A percentile compares a stretch with the other conserved stretches of the same genome.
Conservation (phyloP, 1,139 yeast genomes). For the Suhomyces wounanorum region DNA sequence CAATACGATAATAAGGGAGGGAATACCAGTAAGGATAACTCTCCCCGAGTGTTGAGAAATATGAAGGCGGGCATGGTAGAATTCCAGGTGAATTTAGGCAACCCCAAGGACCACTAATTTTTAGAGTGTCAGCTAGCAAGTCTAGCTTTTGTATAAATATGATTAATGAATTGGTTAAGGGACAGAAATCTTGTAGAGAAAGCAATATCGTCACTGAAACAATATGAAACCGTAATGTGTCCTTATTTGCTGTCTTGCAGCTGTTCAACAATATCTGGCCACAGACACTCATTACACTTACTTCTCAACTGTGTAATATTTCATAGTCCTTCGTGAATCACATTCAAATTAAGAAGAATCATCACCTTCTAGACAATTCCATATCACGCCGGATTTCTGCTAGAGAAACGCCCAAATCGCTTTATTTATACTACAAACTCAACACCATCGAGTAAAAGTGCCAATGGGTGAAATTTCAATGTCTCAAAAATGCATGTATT, state of each 20-base stretch:
- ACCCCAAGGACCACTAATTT: constrained; percentile 1
- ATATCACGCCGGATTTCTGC: too few relatives aligned
- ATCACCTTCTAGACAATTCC: too few relatives aligned
- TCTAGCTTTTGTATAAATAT: constrained; percentile 6
- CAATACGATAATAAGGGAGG: constrained; percentile 14
- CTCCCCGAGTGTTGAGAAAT: constrained; percentile 26
- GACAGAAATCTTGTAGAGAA: neutral
- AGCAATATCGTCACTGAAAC: too few relatives aligned
- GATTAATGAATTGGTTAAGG: neutral
- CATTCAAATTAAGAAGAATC: too few relatives aligned
- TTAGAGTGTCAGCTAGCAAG: constrained; percentile 4
- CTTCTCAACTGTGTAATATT: too few relatives aligned
- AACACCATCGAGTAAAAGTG: neutral
- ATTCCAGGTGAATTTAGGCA: constrained; percentile 33
- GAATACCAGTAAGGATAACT: constrained; percentile 12
- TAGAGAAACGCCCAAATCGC: too few relatives aligned
- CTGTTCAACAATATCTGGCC: too few relatives aligned
- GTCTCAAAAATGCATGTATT: constrained; percentile 1
- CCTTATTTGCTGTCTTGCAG: too few relatives aligned
- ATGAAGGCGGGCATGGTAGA: constrained; percentile 43
- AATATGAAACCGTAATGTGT: too few relatives aligned
- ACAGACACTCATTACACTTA: too few relatives aligned
- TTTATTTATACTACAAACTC: neutral
- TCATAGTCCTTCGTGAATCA: too few relatives aligned
- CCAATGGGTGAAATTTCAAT: neutral